These are phyloP conservation scores for Ligustrum vulgare DNA, from an alignment of 257 asterid species.

Conservation along the genomic window DNA sequence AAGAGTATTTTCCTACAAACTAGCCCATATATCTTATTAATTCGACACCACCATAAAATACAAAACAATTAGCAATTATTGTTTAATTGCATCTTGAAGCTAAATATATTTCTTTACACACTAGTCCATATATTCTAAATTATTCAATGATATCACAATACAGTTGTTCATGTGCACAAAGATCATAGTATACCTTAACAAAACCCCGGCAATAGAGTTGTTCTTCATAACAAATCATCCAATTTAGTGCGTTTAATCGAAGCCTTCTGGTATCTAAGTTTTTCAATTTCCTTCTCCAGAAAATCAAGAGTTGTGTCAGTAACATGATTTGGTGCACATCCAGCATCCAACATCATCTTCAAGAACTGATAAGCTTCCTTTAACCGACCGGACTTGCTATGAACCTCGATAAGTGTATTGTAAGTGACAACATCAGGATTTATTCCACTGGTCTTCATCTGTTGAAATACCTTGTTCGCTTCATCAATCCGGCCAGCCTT, in stretches of 20 bases:
- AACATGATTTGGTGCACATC: slow-evolving; percentile 90
- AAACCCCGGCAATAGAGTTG: not conserved
- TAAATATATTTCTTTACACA: not conserved
- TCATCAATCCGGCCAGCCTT: slow-evolving; percentile 79
- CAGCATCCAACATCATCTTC: slow-evolving; percentile 88
- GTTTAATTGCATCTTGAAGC: not conserved
- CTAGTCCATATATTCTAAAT: not conserved
- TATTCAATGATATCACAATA: not conserved
- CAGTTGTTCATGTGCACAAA: not conserved
- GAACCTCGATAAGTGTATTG: slow-evolving; percentile 86
- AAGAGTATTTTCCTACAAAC: not conserved
- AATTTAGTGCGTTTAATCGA: slow-evolving; percentile 43
- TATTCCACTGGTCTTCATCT: slow-evolving; percentile 76
- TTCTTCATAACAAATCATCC: slow-evolving; percentile 31
- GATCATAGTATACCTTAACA: not conserved
- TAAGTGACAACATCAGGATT: slow-evolving; percentile 90
- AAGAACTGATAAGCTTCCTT: slow-evolving; percentile 79
- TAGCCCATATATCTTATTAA: not conserved
- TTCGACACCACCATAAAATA: too few species aligned
- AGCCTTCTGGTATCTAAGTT: slow-evolving; percentile 61
- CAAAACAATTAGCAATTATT: not conserved
- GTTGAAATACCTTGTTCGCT: slow-evolving; percentile 58
- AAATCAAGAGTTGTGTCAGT: slow-evolving; percentile 82
- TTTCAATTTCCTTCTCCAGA: slow-evolving; percentile 75
- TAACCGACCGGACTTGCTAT: slow-evolving; percentile 68